phyloP scores from a whole-genome alignment of 1,284 basidiomycete species.

The Termitomyces sp. region DNA sequence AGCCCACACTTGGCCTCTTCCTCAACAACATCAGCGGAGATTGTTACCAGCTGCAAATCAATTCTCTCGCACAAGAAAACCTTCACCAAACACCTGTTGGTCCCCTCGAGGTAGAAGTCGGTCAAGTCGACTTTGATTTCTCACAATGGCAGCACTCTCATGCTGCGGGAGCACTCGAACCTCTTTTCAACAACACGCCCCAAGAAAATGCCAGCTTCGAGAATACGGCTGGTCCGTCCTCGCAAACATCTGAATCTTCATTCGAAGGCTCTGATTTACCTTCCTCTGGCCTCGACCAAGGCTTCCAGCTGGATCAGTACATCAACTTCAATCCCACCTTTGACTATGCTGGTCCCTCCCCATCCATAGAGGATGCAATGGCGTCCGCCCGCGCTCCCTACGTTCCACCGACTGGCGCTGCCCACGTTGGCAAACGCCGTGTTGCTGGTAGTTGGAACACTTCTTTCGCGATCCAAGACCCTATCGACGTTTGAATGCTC shows the following conservation, averaged over 20 bases:
- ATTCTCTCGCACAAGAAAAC: conserved; percentile 3
- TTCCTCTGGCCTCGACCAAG: conserved; percentile 4
- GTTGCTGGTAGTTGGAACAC: conserved; percentile 51
- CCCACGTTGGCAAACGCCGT: conserved; percentile 41
- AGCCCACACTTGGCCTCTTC: conserved; percentile 11
- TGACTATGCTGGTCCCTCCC: conserved; percentile 6
- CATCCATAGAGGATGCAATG: conserved; percentile 6
- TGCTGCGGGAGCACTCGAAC: conserved; percentile 3
- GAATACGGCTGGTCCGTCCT: conserved; percentile 7
- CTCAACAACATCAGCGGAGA: conserved; percentile 10
- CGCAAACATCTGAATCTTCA: conserved; percentile 1
- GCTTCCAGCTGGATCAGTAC: conserved; percentile 14
- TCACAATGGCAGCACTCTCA: conserved; percentile 9
- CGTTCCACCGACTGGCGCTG: conserved; percentile 50
- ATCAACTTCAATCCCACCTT: conserved; percentile 16
- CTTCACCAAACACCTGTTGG: conserved; percentile 8
- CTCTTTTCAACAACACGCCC: conserved; percentile 2
- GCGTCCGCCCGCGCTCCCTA: conserved; percentile 27
- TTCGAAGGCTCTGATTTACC: conserved; percentile 1
- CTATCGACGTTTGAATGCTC: conserved; percentile 23
- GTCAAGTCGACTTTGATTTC: conserved; percentile 9
- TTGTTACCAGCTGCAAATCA: conserved; percentile 14
- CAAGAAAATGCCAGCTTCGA: conserved; percentile 2
- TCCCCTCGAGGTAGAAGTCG: conserved; percentile 15
- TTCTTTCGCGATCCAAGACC: conserved; percentile 20